Evolutionary conservation across 306 rosid genomes (phyloP), one percentile per base, ranked within the genome.

Genomic region (Chamaecrista fasciculata): DNA sequence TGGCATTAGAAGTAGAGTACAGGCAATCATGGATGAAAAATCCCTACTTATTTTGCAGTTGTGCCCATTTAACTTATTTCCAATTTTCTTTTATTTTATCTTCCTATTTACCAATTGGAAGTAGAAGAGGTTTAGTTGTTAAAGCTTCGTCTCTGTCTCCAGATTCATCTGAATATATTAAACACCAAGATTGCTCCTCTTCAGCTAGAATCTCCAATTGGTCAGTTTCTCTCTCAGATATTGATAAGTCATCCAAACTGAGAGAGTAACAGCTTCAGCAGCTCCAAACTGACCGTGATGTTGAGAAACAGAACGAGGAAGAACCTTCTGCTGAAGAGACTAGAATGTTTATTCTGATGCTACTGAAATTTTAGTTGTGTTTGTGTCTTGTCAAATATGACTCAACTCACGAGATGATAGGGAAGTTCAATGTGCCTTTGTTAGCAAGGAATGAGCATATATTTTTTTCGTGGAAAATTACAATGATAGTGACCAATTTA

Each of bases 201-300:
- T 74, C 84, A 70, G 86, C 66, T 93, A 68, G 97, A 93, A 73
- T 93, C 98, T 36, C 96, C 98, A 16, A 58, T 90, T 14, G 98
- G 98, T 8, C 96, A 80, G 83, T 88, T 93, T 69, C 81, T 93
- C 60, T 81, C 96, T 63, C 86, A 90, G 80, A 90, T 90, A 40
- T 73, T 93, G 80, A 56, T 66, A 18, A 77, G 86, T 72, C 98
- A 93, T 79, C 98, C 97, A 0, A 96, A 93, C 96, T 69, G 97
- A 3, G 89, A 20, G 98, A 93, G 63, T 84, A 90, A 77, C 98
- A 90, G 85, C 98, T 93, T 58, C 81, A 83, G 36, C 93, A 79
- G 76, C 98, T 93, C 40, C 97, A 86, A 75, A 83, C 76, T 20
- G 97, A 90, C 16, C 98, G 94, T 11, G 94, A 90, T 40, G 80